Percentiles rank a stretch among this genome's conserved stretches.
phyloP scores from a whole-genome alignment of 1,284 basidiomycete species.

The Heimioporus retisporus region DNA sequence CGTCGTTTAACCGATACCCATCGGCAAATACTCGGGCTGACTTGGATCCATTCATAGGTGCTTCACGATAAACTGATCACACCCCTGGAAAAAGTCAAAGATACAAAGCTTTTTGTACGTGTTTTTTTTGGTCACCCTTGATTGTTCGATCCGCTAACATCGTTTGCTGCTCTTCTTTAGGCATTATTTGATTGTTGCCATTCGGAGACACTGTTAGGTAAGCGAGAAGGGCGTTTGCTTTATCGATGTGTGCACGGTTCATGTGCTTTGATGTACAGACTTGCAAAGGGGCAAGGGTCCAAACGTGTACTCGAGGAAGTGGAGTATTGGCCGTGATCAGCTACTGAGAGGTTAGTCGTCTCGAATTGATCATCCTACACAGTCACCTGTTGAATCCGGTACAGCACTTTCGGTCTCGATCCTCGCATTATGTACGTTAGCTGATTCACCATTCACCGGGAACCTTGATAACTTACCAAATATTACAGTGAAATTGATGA shows the following conservation, averaged over 20 bases:
- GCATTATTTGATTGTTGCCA: slow-evolving; percentile 6
- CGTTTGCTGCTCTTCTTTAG: background rate
- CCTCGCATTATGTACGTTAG: background rate
- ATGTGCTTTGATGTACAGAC: background rate
- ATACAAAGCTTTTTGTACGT: background rate
- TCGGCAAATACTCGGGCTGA: background rate
- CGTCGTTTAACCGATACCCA: background rate
- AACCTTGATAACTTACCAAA: background rate
- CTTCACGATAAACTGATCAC: slow-evolving; percentile 6
- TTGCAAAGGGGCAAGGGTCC: background rate
- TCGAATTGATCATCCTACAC: background rate
- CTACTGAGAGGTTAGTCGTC: slow-evolving; percentile 1
- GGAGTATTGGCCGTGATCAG: slow-evolving; percentile 1
- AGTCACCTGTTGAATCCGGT: background rate
- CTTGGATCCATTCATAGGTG: background rate
- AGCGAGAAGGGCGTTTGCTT: background rate
- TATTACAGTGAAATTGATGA: background rate
- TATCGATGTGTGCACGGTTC: background rate
- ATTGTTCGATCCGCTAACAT: background rate
- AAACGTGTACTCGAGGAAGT: slow-evolving; percentile 1
- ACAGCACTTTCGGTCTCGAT: background rate
- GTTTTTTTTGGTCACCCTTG: too few species aligned
- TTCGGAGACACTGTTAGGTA: slow-evolving; percentile 3
- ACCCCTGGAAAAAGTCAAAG: background rate
- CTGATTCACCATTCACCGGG: background rate